These are phyloP conservation scores for Melastoma malabathricum DNA, from an alignment of 345 rosid genomes.

Conservation along the genomic window DNA sequence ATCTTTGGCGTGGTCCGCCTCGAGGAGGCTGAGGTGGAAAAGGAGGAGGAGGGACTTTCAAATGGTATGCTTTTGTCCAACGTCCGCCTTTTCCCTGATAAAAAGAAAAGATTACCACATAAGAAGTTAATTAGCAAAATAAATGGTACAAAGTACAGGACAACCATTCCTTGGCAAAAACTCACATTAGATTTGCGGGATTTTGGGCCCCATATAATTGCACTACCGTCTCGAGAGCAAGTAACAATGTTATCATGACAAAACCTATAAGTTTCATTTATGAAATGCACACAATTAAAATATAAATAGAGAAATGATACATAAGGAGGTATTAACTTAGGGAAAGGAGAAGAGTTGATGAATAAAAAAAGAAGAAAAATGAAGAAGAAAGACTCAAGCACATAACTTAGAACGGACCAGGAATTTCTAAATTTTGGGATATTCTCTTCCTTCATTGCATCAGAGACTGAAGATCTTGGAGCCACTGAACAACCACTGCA, in stretches of 20 bases:
- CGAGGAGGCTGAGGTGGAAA: constrained; percentile 96
- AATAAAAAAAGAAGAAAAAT: background rate
- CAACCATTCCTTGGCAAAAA: background rate
- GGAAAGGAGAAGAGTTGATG: background rate
- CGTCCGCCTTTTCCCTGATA: constrained; percentile 85
- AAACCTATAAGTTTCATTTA: constrained; percentile 40
- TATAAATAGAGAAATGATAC: constrained; percentile 4
- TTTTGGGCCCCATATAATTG: constrained; percentile 92
- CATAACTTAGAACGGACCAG: constrained; percentile 28
- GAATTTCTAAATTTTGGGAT: constrained; percentile 82
- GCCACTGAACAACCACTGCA: constrained; percentile 85
- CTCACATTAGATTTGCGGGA: constrained; percentile 85
- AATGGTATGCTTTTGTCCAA: constrained; percentile 79
- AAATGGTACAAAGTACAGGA: too few species aligned
- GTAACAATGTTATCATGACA: constrained; percentile 95
- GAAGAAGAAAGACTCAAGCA: too few species aligned
- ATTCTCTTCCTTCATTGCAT: constrained; percentile 68
- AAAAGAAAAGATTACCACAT: background rate
- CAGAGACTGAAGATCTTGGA: constrained; percentile 62
- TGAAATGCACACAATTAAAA: constrained; percentile 3
- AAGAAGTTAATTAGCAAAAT: too few species aligned
- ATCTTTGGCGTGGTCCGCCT: constrained; percentile 97
- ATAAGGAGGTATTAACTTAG: background rate
- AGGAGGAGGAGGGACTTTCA: constrained; percentile 99
- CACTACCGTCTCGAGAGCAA: constrained; percentile 99